A percentile compares a stretch with the other conserved stretches of the same genome.
Conservation (phyloP, 1,139 yeast species). For the Sugiyamaella xylanicola region DNA sequence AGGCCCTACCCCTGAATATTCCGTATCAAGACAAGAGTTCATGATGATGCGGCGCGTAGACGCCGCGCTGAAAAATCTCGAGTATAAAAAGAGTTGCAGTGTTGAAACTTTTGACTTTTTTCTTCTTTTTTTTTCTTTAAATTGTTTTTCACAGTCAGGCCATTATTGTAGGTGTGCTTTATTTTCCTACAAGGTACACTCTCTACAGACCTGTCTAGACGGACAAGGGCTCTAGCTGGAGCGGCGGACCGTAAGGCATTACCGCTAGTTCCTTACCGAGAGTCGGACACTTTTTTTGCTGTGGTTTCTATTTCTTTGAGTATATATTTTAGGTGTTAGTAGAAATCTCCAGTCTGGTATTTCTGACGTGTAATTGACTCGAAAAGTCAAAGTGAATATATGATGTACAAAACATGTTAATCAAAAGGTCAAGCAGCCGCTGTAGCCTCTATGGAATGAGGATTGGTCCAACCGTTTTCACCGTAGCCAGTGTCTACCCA, state of each 20-base stretch:
- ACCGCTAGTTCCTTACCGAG: slow-evolving; percentile 42
- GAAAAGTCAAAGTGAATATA: no score
- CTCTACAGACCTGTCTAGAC: slow-evolving; percentile 38
- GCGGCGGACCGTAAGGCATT: slow-evolving; percentile 34
- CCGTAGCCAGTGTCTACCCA: slow-evolving; percentile 36
- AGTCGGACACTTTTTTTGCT: slow-evolving; percentile 30
- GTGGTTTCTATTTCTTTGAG: neutral
- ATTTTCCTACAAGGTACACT: slow-evolving; percentile 23
- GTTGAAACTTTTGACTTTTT: slow-evolving; percentile 19
- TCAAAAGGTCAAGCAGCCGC: no score
- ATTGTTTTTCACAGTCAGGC: slow-evolving; percentile 35
- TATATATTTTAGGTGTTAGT: neutral
- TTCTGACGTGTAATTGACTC: no score
- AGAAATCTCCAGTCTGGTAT: no score
- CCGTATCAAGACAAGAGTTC: neutral
- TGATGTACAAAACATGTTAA: no score
- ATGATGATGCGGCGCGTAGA: neutral
- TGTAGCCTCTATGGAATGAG: neutral
- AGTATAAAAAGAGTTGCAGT: slow-evolving; percentile 18
- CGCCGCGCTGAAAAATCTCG: slow-evolving; percentile 4
- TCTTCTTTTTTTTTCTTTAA: slow-evolving; percentile 14
- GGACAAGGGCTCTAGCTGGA: slow-evolving; percentile 40
- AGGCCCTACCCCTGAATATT: neutral
- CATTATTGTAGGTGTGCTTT: slow-evolving; percentile 37
- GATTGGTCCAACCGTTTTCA: slow-evolving; percentile 34